Evolutionary conservation across 345 rosid genomes (phyloP).

Genomic region (Salix dunnii): DNA sequence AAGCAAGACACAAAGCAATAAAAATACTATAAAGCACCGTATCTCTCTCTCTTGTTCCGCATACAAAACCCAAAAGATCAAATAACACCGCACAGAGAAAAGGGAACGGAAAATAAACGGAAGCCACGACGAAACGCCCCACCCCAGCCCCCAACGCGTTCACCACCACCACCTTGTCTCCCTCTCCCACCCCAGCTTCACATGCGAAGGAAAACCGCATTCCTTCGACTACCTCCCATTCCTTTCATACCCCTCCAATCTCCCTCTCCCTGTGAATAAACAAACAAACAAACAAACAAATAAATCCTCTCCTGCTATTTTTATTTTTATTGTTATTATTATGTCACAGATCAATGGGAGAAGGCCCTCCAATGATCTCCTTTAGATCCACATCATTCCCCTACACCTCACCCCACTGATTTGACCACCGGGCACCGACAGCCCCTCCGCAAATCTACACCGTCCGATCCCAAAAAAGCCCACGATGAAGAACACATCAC

Average conservation of each 20-base stretch:
- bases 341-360: slow-evolving; percentile 26
- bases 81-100: background rate
- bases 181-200: background rate
- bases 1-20: background rate
- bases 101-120: background rate
- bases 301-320: background rate
- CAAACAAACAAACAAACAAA: no score
- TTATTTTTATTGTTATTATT: background rate
- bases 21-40: background rate
- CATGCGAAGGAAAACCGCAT: background rate
- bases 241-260: background rate
- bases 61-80: background rate
- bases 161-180: slow-evolving; percentile 1
- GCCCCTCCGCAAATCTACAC: background rate
- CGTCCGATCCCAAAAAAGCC: background rate
- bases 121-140: background rate
- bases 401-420: background rate
- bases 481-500: slow-evolving; percentile 45
- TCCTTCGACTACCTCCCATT: background rate
- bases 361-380: background rate
- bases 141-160: slow-evolving; percentile 4
- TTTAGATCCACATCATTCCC: slow-evolving; percentile 4
- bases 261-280: background rate
- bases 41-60: background rate
- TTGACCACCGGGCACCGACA: background rate